Conservation (phyloP, 2,329 filamentous ascomycete genomes). For the Phialophora chinensis region DNA sequence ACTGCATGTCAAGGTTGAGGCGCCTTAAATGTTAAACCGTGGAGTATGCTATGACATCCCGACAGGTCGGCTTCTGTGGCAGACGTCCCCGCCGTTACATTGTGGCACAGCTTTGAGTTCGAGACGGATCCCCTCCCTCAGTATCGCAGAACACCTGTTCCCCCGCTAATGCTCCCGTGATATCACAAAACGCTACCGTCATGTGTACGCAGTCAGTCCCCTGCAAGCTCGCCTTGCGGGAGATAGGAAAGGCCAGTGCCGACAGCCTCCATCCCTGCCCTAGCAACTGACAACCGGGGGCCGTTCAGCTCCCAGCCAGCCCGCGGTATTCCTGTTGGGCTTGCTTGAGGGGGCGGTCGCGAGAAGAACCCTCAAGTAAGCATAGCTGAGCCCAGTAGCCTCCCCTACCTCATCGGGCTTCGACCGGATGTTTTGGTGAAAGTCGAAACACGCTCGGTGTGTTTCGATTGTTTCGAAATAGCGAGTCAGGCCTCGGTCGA, state of each 20-base stretch:
- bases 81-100: not conserved
- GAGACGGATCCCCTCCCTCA: not conserved
- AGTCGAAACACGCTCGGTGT: not conserved
- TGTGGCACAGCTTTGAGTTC: not conserved
- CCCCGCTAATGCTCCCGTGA: not conserved
- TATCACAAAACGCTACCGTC: not conserved
- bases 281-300: not conserved
- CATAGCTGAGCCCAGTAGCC: not conserved
- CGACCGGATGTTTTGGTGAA: not conserved
- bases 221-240: not conserved
- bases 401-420: not conserved
- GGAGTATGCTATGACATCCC: not conserved
- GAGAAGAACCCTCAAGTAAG: not conserved
- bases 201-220: not conserved
- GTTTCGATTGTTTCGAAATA: slow-evolving; percentile 2
- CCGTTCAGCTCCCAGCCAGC: not conserved
- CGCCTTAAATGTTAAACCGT: not conserved
- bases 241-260: not conserved
- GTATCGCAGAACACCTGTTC: not conserved
- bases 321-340: not conserved
- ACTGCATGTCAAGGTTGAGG: not conserved
- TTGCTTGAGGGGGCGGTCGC: not conserved
- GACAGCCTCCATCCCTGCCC: not conserved
- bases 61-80: not conserved
- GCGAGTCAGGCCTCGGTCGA: not conserved